Evolutionary conservation across 768 basidiomycete species (phyloP).

Genomic region (Chlorophyllum brunneum): DNA sequence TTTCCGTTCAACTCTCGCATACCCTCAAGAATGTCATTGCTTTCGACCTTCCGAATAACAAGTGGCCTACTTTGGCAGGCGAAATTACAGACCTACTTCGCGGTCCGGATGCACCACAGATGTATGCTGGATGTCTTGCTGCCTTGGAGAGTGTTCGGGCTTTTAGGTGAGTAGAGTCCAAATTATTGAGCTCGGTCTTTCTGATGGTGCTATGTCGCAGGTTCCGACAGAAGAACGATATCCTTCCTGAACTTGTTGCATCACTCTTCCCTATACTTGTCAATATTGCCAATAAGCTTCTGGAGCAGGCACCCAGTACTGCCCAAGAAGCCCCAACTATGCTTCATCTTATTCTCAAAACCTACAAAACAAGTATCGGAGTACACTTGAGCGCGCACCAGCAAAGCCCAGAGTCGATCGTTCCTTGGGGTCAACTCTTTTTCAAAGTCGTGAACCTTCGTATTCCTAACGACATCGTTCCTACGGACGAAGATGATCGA

Average conservation of each 20-base stretch:
- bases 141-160: conserved; percentile 75
- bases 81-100: conserved; percentile 60
- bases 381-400: conserved; percentile 71
- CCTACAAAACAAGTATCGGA: conserved; percentile 81
- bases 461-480: conserved; percentile 61
- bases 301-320: conserved; percentile 56
- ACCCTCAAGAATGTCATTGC: conserved; percentile 70
- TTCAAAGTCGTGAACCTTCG: conserved; percentile 75
- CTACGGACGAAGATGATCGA: conserved; percentile 69
- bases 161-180: conserved; percentile 58
- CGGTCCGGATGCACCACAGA: conserved; percentile 64
- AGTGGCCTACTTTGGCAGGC: conserved; percentile 70
- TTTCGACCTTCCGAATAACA: conserved; percentile 67
- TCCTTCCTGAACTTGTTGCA: conserved; percentile 54
- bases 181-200: not conserved
- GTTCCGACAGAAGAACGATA: conserved; percentile 63
- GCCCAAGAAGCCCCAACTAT: conserved; percentile 76
- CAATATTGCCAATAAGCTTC: conserved; percentile 66
- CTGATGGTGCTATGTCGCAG: no score
- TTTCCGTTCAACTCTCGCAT: conserved; percentile 74
- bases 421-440: conserved; percentile 85
- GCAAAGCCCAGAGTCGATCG: conserved; percentile 67
- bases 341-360: conserved; percentile 83
- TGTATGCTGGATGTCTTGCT: conserved; percentile 79
- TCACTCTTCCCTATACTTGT: conserved; percentile 75